phyloP scores from a whole-genome alignment of 805 yeast species.

The Metschnikowia borealis region DNA sequence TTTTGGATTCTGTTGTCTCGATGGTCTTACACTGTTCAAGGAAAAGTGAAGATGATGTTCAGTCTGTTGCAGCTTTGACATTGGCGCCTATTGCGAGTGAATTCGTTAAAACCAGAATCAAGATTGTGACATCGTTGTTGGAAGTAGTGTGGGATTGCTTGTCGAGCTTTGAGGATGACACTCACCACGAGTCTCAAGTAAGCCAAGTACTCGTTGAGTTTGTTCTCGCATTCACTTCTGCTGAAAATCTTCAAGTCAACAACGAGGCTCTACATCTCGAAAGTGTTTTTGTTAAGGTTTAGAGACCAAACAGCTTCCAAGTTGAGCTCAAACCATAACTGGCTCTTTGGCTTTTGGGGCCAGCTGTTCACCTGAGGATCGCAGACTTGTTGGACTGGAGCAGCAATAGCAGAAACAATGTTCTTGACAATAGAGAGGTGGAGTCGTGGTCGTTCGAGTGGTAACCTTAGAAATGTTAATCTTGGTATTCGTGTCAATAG shows the following conservation, averaged over 20 bases:
- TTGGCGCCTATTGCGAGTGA: constrained; percentile 85
- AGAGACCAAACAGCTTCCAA: not conserved
- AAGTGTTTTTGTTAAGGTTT: not conserved
- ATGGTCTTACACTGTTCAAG: constrained; percentile 83
- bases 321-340: not conserved
- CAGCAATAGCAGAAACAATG: too few species aligned
- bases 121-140: constrained; percentile 45
- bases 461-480: too few species aligned
- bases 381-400: too few species aligned
- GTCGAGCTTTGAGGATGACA: constrained; percentile 79
- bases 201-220: too few species aligned
- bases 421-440: too few species aligned
- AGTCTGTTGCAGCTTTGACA: constrained; percentile 93
- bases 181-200: not conserved
- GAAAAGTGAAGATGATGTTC: constrained; percentile 88
- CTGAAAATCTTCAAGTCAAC: not conserved
- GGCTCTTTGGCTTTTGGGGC: not conserved
- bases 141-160: constrained; percentile 89
- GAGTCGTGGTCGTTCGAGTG: too few species aligned
- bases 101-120: constrained; percentile 63
- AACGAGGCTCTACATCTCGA: not conserved
- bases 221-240: not conserved
- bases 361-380: not conserved
- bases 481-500: too few species aligned
- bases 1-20: constrained; percentile 67